phyloP scores from a whole-genome alignment of 2,329 filamentous ascomycete species.

The Tolypocladium pustulatum region DNA sequence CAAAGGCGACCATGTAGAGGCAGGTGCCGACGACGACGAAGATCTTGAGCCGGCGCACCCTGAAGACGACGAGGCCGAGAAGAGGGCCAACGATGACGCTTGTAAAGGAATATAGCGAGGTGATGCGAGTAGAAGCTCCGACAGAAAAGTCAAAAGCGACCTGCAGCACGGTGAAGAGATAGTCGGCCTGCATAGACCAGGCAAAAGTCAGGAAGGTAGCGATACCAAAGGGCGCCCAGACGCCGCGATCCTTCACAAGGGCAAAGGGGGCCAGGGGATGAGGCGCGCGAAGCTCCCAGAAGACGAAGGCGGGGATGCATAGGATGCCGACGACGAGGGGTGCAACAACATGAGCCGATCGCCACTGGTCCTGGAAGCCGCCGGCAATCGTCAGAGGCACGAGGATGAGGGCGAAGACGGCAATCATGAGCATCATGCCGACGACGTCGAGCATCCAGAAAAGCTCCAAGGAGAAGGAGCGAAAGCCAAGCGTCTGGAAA shows the following conservation, averaged over 20 bases:
- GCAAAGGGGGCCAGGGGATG: constrained; percentile 46
- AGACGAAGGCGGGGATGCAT: constrained; percentile 36
- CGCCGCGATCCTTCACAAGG: constrained; percentile 45
- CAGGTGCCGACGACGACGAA: constrained; percentile 47
- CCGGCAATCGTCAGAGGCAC: constrained; percentile 45
- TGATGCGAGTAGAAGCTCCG: constrained; percentile 43
- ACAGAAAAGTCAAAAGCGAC: constrained; percentile 47
- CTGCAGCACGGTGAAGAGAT: constrained; percentile 46
- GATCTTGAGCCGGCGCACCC: constrained; percentile 41
- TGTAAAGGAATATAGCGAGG: constrained; percentile 40
- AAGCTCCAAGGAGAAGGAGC: constrained; percentile 2
- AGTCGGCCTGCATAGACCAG: constrained; percentile 49
- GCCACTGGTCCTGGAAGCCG: constrained; percentile 36
- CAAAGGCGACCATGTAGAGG: constrained; percentile 46
- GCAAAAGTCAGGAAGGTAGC: constrained; percentile 36
- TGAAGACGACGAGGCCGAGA: constrained; percentile 40
- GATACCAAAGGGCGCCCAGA: constrained; percentile 50
- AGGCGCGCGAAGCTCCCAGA: constrained; percentile 41
- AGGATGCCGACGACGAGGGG: constrained; percentile 40
- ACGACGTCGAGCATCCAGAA: constrained; percentile 31
- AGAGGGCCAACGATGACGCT: constrained; percentile 44
- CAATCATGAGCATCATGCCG: constrained; percentile 34
- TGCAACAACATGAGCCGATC: constrained; percentile 36
- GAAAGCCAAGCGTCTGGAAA: constrained; percentile 3
- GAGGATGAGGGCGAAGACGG: constrained; percentile 35